Percentiles rank a stretch among this genome's conserved stretches.
Conservation (phyloP, 352 stramenopile genomes). For the Globisporangium recalcitrans region DNA sequence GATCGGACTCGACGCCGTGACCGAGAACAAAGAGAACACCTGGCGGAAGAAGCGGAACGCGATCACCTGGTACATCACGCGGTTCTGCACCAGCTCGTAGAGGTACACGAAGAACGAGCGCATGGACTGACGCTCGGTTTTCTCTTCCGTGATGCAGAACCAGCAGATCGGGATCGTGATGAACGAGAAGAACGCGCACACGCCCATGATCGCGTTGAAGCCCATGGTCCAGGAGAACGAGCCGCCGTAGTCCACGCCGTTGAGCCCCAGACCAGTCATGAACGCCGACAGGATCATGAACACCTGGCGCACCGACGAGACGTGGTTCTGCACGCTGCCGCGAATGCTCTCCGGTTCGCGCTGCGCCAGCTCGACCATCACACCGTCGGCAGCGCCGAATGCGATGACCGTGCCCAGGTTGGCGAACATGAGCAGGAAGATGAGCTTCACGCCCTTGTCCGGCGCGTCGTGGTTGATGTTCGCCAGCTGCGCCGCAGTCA, state of each 20-base stretch:
- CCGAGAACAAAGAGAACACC: slow-evolving; percentile 41
- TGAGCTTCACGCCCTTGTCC: slow-evolving; percentile 38
- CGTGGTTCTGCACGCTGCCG: slow-evolving; percentile 37
- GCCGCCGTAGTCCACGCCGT: slow-evolving; percentile 41
- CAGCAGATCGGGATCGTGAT: slow-evolving; percentile 35
- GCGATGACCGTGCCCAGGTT: slow-evolving; percentile 75
- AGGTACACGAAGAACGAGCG: slow-evolving; percentile 30
- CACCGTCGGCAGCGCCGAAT: slow-evolving; percentile 60
- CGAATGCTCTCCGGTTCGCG: slow-evolving; percentile 38
- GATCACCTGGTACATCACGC: slow-evolving; percentile 52
- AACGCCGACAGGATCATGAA: slow-evolving; percentile 36
- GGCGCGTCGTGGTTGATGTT: slow-evolving; percentile 39
- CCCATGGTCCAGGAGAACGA: slow-evolving; percentile 47
- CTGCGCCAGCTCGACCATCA: slow-evolving; percentile 52
- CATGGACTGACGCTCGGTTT: slow-evolving; percentile 26
- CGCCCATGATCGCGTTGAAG: slow-evolving; percentile 49
- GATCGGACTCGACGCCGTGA: slow-evolving; percentile 43
- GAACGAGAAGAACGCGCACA: slow-evolving; percentile 32
- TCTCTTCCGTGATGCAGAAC: slow-evolving; percentile 42
- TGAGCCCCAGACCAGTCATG: slow-evolving; percentile 42
- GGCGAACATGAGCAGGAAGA: slow-evolving; percentile 63
- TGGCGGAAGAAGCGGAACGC: slow-evolving; percentile 47
- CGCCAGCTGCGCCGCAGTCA: slow-evolving; percentile 27
- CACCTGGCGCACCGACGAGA: slow-evolving; percentile 29
- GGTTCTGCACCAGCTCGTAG: slow-evolving; percentile 40